These are phyloP conservation scores for Penicillium concentricum DNA, from an alignment of 2,329 filamentous ascomycete species.

Conservation along the genomic window DNA sequence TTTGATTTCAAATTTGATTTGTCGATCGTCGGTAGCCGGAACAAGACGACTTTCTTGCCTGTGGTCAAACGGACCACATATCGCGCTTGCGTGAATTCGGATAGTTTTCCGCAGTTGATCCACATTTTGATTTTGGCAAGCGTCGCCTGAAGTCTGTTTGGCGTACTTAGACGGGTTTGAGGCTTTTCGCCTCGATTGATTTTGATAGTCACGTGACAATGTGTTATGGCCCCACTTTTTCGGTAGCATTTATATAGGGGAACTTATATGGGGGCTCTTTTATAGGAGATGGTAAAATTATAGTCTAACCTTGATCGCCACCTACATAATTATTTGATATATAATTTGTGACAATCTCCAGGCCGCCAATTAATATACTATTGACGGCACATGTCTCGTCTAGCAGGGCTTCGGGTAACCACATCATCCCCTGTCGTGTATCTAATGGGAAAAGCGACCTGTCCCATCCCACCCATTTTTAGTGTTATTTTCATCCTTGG, in stretches of 20 bases:
- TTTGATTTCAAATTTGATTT: constrained; percentile 29
- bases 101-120: constrained; percentile 30
- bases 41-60: constrained; percentile 48
- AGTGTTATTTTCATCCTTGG: background rate
- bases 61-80: constrained; percentile 46
- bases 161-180: background rate
- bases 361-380: background rate
- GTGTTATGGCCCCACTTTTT: background rate
- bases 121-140: constrained; percentile 15
- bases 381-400: background rate
- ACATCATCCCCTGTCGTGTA: background rate
- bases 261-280: background rate
- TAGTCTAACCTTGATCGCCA: background rate
- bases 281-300: background rate
- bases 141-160: background rate
- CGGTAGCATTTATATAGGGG: background rate
- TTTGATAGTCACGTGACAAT: background rate
- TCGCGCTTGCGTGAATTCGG: constrained; percentile 40
- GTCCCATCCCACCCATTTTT: background rate
- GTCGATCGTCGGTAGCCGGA: constrained; percentile 46
- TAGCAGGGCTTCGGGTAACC: background rate
- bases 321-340: background rate
- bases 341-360: background rate
- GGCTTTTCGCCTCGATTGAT: constrained; percentile 3
- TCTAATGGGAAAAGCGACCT: background rate